Base-by-base conservation (phyloP, 148 eudicot species). In the Rhododendron molle region DNA sequence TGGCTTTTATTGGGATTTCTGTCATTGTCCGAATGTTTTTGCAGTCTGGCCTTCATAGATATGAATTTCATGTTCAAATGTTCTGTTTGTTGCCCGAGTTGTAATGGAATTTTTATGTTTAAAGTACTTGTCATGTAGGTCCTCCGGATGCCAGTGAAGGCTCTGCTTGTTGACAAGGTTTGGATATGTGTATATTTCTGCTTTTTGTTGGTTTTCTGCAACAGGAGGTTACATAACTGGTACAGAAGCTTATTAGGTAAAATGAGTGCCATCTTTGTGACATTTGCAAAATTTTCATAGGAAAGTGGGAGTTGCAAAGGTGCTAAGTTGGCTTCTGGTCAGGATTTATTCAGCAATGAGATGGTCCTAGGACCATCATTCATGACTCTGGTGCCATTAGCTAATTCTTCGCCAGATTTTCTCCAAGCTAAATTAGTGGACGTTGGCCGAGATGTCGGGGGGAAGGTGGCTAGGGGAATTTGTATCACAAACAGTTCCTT, bases 381-480 rank as follows among this genome's bases (percentile, higher is more conserved):
- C 78, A 60, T 50, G 30, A 85, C 90, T 86, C 91, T 96, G 43
- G 88, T 76, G 46, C 72, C 86, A 78, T 86, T 83, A 44, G 81
- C 78, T 86, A 87, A 73, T 32, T 86, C 89, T 83, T 84, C 84
- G 11, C 80, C 77, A 67, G 87, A 81, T 62, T 60, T 74, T 34
- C 87, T 67, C 82, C 89, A 72, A 85, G 84, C 89, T 72, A 83
- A 38, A 85, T 84, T 91, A 54, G 60, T 54, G 80, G 86, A 84
- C 86, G 83, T 83, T 73, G 81, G 72, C 62, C 67, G 34, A 81
- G 84, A 83, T 87, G 65, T 79, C 3, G 80, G 82, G 80, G 87
- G 86, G 62, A 95, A 91, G 88, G 93, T 96, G 80, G 97, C 98
- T n/a, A 93, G 97, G 89, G 98, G 92, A 81, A 91, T 96, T 84